These are phyloP conservation scores for Aspergillus felis DNA, from an alignment of 2,329 filamentous ascomycete genomes.

Conservation along the genomic window DNA sequence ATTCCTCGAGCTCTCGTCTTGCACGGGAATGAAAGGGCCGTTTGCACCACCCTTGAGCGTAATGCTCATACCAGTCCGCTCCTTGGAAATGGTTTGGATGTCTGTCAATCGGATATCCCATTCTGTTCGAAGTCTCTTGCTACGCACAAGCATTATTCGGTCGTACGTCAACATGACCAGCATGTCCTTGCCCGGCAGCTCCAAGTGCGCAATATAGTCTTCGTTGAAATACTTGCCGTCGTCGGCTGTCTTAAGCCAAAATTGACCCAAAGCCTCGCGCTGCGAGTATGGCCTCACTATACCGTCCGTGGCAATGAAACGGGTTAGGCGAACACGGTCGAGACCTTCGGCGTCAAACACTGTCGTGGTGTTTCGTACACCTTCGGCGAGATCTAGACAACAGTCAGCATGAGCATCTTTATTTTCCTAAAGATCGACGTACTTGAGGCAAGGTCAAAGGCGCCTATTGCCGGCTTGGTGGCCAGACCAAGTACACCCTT, in stretches of 20 bases:
- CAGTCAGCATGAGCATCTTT: constrained; percentile 7
- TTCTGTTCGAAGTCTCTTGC: constrained; percentile 78
- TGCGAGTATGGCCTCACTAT: constrained; percentile 93
- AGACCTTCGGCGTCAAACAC: constrained; percentile 95
- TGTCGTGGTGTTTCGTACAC: constrained; percentile 96
- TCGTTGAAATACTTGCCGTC: constrained; percentile 98
- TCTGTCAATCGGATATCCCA: constrained; percentile 97
- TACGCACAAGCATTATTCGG: constrained; percentile 85
- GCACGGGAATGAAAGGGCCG: constrained; percentile 89
- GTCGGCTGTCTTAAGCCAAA: constrained; percentile 97
- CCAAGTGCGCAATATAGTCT: constrained; percentile 92
- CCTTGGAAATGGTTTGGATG: constrained; percentile 94
- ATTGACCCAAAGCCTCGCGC: constrained; percentile 92
- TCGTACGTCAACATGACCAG: constrained; percentile 84
- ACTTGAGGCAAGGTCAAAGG: constrained; percentile 91
- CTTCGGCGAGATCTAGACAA: constrained; percentile 72
- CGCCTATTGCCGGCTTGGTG: constrained; percentile 94
- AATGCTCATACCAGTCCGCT: constrained; percentile 88
- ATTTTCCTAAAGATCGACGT: constrained; percentile 13
- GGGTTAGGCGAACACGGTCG: constrained; percentile 87
- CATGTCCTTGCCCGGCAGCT: constrained; percentile 83
- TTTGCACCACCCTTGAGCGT: constrained; percentile 85
- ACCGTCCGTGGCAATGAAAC: constrained; percentile 88
- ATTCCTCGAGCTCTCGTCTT: constrained; percentile 72
- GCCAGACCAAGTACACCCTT: constrained; percentile 93